Base-by-base conservation (phyloP, 805 yeast species). In the Danielia reshetovae region DNA sequence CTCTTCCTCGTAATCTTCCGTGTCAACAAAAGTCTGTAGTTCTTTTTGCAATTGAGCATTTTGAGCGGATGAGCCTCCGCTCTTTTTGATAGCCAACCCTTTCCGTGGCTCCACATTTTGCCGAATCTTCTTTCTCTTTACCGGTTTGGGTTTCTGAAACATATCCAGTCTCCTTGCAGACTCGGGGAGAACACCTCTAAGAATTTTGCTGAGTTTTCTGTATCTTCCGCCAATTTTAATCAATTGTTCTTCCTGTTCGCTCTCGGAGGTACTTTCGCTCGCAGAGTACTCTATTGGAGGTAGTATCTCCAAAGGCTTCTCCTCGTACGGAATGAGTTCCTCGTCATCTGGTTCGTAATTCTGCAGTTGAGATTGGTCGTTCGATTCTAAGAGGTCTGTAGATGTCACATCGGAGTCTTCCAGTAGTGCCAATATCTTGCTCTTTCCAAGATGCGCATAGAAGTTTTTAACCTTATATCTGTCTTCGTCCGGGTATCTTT, bases 161-260 rank as follows among this genome's bases (percentile, higher is more conserved):
- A 55, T 42, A 5, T 45, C 49, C 7, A 62, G 43, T 15, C 67
- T 38, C 36, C 59, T 64, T 4, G 68, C 63, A 3, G 70, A 65
- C 34, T 64, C 70, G 0, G 72, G 72, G 10, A 65, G 45, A 1
- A 58, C 62, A 0, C 72, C 72, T 19, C 53, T 39, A 5, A 65
- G 44, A 8, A 62, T 54, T 25, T 51, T 54, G 29, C 51, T 60
- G 28, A 60, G 60, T 35, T 51, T 61, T 18, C 42, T 24, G 29
- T 42, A 39, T 23, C 42, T 36, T 17, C 54, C 54, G 12, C 54
- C 54, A 4, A 50, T 34, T 8, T 35, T 24, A 5, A 50, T 46
- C 11, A 43, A 29, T 24, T 41, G 42, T 23, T 47, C 49, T 14
- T 42, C 45, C 14, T 45, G 42, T 16, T 19, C 22, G n/a, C 13